A percentile compares a stretch with the other conserved stretches of the same genome.
These are phyloP conservation scores for Klebsormidium nitens DNA, from an alignment of 139 green algal genomes.

Conservation along the genomic window DNA sequence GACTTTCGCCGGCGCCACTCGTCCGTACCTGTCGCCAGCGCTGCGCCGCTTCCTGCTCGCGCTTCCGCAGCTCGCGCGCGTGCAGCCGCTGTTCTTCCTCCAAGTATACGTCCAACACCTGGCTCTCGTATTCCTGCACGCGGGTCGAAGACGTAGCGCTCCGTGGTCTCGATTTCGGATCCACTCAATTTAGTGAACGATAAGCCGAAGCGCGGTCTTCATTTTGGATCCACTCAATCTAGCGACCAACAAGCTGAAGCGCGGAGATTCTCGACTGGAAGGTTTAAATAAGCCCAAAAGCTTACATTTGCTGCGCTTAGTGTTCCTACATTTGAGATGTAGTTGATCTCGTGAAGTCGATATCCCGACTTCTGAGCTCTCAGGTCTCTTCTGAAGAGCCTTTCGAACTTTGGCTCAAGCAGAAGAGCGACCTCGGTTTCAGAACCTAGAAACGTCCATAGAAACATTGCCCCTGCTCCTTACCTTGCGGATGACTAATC, in stretches of 20 bases:
- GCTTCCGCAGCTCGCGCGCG: constrained; percentile 7
- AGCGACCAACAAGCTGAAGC: background rate
- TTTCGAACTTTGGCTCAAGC: too few species aligned
- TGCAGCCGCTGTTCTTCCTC: constrained; percentile 16
- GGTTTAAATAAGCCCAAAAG: too few species aligned
- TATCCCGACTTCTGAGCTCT: too few species aligned
- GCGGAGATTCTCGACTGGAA: background rate
- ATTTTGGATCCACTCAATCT: background rate
- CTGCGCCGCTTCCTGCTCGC: constrained; percentile 10
- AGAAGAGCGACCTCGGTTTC: too few species aligned
- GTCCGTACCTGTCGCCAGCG: constrained; percentile 16
- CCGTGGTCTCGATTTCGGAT: background rate
- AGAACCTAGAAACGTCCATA: too few species aligned
- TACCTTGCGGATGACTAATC: too few species aligned
- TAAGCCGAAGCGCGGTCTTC: background rate
- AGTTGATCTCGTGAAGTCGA: too few species aligned
- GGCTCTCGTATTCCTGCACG: background rate
- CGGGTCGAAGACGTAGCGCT: background rate
- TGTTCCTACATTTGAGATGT: too few species aligned
- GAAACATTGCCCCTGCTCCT: too few species aligned
- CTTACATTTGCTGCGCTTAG: too few species aligned
- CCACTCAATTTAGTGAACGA: background rate
- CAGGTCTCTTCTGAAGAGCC: too few species aligned
- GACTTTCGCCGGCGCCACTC: background rate
- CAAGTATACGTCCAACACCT: constrained; percentile 13